Base-by-base conservation (phyloP, 2,329 filamentous ascomycete genomes). In the Pyrenophora graminea region DNA sequence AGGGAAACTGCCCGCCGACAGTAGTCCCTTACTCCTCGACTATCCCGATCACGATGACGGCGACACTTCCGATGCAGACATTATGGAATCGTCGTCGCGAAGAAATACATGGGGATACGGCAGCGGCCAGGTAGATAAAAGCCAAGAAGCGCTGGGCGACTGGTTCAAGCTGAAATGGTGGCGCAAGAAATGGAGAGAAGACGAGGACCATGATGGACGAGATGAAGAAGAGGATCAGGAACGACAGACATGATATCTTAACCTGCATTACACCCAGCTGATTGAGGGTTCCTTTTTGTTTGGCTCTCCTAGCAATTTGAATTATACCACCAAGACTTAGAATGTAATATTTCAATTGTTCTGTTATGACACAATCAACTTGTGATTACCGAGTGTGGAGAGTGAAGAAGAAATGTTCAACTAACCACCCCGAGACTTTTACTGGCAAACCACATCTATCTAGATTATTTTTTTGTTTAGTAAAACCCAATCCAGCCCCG, bases 111-210 rank as follows among this genome's bases (percentile, higher is more conserved):
- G 68, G 68, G 62, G 57, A 4, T 62, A 61, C 13, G 56, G 58
- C 23, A 61, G 60, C 12, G 56, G 57, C 23, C 53, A 58, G 3
- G 55, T 45, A 21, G 55, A 55, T n/a, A 59, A 56, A 36, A 55
- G 57, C 21, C 58, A 67, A 32, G 69, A 70, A 9, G 62, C 55
- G 3, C 27, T 67, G 8, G 69, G 68, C 6, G 69, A 71, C 42
- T 74, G 70, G 71, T 66, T 73, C 18, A 71, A 68, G 46, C 48
- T 74, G 41, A 69, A 68, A 39, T 74, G 70, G 70, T 73, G 71
- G 69, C 65, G 69, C 34, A 72, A 71, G 61, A 66, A 56, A 48
- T 64, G 66, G 63, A 64, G 62, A 50, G 69, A 71, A 6, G 62
- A 59, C 7, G 37, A 46, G 12, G 42, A 39, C 12, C 43, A 48